Evolutionary conservation across 257 asterid species (phyloP).

Genomic region (Agastache rugosa): DNA sequence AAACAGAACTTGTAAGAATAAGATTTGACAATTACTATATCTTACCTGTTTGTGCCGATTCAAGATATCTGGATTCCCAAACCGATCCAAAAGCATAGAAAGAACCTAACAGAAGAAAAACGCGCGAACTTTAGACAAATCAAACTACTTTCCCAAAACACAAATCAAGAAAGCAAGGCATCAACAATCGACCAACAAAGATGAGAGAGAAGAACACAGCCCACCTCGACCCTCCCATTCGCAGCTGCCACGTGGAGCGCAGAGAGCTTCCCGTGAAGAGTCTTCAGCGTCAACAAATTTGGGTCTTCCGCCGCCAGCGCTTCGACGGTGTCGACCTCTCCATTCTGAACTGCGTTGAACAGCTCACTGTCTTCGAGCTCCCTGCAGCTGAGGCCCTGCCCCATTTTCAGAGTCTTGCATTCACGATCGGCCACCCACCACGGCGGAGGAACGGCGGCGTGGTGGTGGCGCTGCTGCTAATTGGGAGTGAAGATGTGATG

Average conservation of each 20-base stretch:
- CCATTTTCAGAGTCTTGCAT: conserved; percentile 47
- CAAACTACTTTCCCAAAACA: conserved; percentile 26
- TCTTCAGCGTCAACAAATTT: conserved; percentile 44
- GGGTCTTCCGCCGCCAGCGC: conserved; percentile 65
- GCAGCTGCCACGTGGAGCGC: conserved; percentile 79
- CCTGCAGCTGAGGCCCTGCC: conserved; percentile 70
- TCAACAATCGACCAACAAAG: background rate
- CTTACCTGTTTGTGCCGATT: conserved; percentile 86
- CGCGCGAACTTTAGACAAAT: conserved; percentile 17
- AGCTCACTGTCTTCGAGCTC: conserved; percentile 50
- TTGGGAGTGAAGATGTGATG: conserved; percentile 33
- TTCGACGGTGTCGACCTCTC: conserved; percentile 62
- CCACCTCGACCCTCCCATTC: conserved; percentile 75
- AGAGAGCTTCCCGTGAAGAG: conserved; percentile 55
- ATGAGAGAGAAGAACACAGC: conserved; percentile 7
- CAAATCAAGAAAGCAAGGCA: conserved; percentile 1
- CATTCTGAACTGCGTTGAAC: conserved; percentile 70
- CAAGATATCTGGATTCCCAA: conserved; percentile 66
- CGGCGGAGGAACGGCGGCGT: conserved; percentile 48
- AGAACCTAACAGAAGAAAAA: conserved; percentile 56
- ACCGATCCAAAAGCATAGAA: conserved; percentile 70
- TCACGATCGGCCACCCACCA: conserved; percentile 70
- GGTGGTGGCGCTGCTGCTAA: conserved; percentile 43
- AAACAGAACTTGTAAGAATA: background rate
- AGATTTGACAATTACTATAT: conserved; percentile 15